phyloP scores from a whole-genome alignment of 2,329 filamentous ascomycete genomes.

The Colletotrichum musae region DNA sequence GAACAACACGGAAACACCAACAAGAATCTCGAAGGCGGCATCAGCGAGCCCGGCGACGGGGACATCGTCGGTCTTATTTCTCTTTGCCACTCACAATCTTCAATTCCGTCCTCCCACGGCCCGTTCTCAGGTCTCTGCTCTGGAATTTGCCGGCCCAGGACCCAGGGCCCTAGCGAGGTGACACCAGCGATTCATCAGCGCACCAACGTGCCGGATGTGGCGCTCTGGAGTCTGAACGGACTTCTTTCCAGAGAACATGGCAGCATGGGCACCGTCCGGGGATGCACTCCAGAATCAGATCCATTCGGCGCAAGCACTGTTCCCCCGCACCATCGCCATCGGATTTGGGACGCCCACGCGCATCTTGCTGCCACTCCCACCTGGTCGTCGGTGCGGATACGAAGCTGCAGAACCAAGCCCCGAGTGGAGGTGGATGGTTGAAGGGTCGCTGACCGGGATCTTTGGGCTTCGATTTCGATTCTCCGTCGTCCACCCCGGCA shows the following conservation, averaged over 20 bases:
- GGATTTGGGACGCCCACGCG: neutral
- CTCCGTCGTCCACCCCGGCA: constrained; percentile 20
- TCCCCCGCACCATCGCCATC: constrained; percentile 28
- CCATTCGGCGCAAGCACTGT: constrained; percentile 4
- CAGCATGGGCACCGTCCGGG: neutral
- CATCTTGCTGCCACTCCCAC: constrained; percentile 4
- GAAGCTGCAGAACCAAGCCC: constrained; percentile 32
- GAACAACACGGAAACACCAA: neutral
- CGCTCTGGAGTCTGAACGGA: neutral
- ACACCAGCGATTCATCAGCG: constrained; percentile 8
- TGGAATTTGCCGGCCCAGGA: neutral
- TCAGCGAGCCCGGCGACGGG: neutral
- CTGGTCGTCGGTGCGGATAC: constrained; percentile 34
- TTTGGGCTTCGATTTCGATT: constrained; percentile 17
- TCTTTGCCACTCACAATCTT: neutral
- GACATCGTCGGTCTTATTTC: constrained; percentile 15
- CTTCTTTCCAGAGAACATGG: neutral
- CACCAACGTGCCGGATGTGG: neutral
- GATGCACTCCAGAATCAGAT: constrained; percentile 4
- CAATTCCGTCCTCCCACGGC: neutral
- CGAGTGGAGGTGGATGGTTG: constrained; percentile 23
- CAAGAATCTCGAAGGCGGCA: neutral
- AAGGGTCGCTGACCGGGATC: constrained; percentile 16
- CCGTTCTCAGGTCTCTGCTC: neutral
- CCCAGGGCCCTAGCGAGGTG: constrained; percentile 2